Evolutionary conservation across 805 yeast genomes (phyloP).

Genomic region (Candida ulmi): DNA sequence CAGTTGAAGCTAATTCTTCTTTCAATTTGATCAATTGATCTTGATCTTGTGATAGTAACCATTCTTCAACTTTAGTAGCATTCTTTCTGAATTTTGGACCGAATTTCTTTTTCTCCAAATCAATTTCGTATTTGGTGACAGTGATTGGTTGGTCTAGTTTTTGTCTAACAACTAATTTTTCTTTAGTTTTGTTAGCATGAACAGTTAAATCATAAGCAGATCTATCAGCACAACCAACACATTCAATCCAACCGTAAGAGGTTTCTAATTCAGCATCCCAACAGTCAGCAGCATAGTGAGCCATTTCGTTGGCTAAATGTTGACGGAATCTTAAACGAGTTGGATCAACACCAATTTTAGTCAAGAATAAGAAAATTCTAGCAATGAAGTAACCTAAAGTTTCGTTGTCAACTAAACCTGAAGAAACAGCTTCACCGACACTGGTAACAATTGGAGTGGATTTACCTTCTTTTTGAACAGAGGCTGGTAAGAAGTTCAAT

Average conservation of each 20-base stretch:
- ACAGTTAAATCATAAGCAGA: constrained; percentile 96
- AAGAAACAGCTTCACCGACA: constrained; percentile 84
- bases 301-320: constrained; percentile 99
- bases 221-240: constrained; percentile 99
- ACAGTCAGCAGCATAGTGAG: constrained; percentile 98
- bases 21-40: constrained; percentile 77
- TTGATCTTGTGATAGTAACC: constrained; percentile 71
- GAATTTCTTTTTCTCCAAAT: constrained; percentile 88
- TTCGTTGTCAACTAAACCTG: constrained; percentile 91
- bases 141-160: constrained; percentile 77
- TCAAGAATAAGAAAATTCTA: constrained; percentile 80
- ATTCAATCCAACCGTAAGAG: constrained; percentile 98
- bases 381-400: constrained; percentile 96
- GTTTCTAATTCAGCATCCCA: constrained; percentile 98
- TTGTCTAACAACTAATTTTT: constrained; percentile 91
- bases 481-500: constrained; percentile 79
- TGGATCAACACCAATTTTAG: constrained; percentile 86
- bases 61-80: constrained; percentile 86
- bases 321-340: constrained; percentile 90
- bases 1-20: constrained; percentile 54
- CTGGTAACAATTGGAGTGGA: constrained; percentile 59
- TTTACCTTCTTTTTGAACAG: constrained; percentile 80
- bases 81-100: constrained; percentile 98
- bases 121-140: constrained; percentile 80
- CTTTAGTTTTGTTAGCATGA: constrained; percentile 92